Base-by-base conservation (phyloP, 495 filamentous ascomycete genomes). In the Talaromyces stipitatus region DNA sequence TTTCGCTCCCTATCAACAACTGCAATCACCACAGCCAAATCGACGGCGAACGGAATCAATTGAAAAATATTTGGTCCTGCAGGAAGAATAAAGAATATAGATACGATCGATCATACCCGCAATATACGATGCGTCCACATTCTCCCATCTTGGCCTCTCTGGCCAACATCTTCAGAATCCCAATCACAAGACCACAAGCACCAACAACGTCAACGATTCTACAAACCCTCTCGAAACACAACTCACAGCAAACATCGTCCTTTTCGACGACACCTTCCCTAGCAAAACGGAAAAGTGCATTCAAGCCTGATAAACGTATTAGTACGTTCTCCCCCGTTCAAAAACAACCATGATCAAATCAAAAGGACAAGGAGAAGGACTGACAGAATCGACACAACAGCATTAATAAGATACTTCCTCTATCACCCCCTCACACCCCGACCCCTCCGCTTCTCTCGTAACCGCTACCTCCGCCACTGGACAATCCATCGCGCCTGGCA, bases 401-500 rank as follows among this genome's bases (percentile, higher is more conserved):
- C 77, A 22, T 57, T 81, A 18, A 87, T 88, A 66, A 80, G 82
- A 64, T 87, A 87, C 72, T 80, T 82, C 71, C 82, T 87, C 58
- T 59, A 70, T 55, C 85, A 88, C 69, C 81, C 83, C 32, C 69
- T 78, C 46, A 85, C 81, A 23, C 89, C 89, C 0, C 84, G 89
- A 2, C 91, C 92, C 2, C 81, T 97, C 60, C 83, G 89, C 59
- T 87, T 96, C 80, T 89, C 83, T 24, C 90, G 92, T 60, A 88
- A 87, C 75, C 87, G 94, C 55, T 81, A 83, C 74, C 86, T 97
- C 61, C 88, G 94, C 23, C 94, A 99, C 78, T 99, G 95, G 94
- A 96, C 94, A 53, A 97, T 99, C 77, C 92, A 97, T 75, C 91
- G 94, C 62, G 94, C 92, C 20, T 97, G 90, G 87, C 76, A 87